Conservation (phyloP, 2,329 filamentous ascomycete species). For the Huntiella bhutanensis region DNA sequence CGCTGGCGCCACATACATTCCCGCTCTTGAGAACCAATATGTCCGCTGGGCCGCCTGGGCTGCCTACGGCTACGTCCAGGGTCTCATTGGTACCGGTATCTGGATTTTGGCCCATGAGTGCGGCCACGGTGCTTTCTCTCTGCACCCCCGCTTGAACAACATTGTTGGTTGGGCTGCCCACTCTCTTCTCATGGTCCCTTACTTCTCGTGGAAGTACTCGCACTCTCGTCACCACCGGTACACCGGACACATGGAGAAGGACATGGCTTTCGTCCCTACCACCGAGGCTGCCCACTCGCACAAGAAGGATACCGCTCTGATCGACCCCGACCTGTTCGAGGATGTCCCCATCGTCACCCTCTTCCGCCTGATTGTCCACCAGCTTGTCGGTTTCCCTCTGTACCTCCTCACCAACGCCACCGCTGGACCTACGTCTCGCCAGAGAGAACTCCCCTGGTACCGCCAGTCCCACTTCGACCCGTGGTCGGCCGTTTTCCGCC, state of each 20-base stretch:
- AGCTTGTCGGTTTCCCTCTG: constrained; percentile 44
- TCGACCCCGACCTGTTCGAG: constrained; percentile 37
- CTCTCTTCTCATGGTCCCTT: constrained; percentile 47
- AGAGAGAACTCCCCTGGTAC: constrained; percentile 24
- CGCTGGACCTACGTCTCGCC: constrained; percentile 28
- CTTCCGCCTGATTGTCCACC: constrained; percentile 37
- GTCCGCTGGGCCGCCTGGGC: constrained; percentile 32
- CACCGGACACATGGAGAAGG: constrained; percentile 48
- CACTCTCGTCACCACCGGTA: constrained; percentile 53
- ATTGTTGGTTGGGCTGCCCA: constrained; percentile 45
- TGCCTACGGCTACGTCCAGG: constrained; percentile 41
- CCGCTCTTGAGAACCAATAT: constrained; percentile 25
- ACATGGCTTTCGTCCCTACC: constrained; percentile 44
- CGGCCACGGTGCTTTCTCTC: constrained; percentile 50
- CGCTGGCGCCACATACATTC: constrained; percentile 34
- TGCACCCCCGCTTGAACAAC: constrained; percentile 36
- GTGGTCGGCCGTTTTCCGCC: constrained; percentile 39
- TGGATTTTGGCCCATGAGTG: constrained; percentile 57
- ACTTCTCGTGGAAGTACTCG: constrained; percentile 54
- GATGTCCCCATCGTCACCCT: constrained; percentile 41
- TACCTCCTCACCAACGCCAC: constrained; percentile 44
- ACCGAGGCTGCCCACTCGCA: constrained; percentile 21
- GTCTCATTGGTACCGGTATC: constrained; percentile 46
- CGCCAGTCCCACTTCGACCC: constrained; percentile 41
- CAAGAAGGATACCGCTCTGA: constrained; percentile 18